Percentiles rank a stretch among this genome's conserved stretches.
These are phyloP conservation scores for Gautieria morchelliformis DNA, from an alignment of 768 basidiomycete genomes.

Conservation along the genomic window DNA sequence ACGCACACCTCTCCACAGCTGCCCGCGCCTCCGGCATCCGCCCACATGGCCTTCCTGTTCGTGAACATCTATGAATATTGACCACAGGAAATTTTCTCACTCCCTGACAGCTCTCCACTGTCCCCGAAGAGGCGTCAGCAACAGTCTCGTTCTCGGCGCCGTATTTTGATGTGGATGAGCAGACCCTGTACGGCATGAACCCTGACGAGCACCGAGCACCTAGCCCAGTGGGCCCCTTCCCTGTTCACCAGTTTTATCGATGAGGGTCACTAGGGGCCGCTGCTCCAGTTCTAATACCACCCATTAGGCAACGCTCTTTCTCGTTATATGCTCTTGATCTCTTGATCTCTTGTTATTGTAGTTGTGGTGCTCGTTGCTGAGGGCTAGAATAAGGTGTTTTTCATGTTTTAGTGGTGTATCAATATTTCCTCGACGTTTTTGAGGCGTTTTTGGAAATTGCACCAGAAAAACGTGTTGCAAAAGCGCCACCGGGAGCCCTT, in stretches of 20 bases:
- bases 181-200: background rate
- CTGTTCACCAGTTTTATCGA: background rate
- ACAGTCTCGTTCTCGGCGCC: background rate
- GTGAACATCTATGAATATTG: background rate
- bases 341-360: too few species aligned
- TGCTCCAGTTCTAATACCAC: too few species aligned
- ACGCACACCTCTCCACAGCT: background rate
- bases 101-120: background rate
- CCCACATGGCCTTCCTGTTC: slow-evolving; percentile 6
- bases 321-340: background rate
- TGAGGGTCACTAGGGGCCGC: background rate
- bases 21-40: background rate
- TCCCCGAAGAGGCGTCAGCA: slow-evolving; percentile 6
- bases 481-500: too few species aligned
- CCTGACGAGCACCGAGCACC: background rate
- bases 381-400: too few species aligned
- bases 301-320: background rate
- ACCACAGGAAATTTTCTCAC: background rate
- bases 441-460: too few species aligned
- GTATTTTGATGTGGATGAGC: slow-evolving; percentile 6
- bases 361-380: background rate
- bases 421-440: too few species aligned
- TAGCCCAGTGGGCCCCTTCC: background rate
- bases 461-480: too few species aligned
- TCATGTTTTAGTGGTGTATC: too few species aligned